Percentiles rank a stretch among this genome's conserved stretches.
These are phyloP conservation scores for Limtongozyma cylindracea DNA, from an alignment of 805 yeast species.

Conservation along the genomic window DNA sequence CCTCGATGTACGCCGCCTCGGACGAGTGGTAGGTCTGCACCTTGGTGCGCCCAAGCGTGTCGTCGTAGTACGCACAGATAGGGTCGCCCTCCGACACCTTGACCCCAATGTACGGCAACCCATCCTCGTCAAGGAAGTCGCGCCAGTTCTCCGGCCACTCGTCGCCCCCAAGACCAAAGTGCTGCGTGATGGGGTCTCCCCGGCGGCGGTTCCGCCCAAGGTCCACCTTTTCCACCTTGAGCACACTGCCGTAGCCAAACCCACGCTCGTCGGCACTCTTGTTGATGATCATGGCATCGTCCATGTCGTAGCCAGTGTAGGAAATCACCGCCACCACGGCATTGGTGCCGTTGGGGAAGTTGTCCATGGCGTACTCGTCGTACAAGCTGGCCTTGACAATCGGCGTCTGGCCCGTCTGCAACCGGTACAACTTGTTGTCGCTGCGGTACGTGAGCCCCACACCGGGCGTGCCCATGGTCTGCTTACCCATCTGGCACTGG, in stretches of 20 bases:
- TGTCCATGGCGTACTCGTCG: slow-evolving; percentile 94
- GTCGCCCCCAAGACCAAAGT: slow-evolving; percentile 83
- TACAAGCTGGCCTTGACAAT: slow-evolving; percentile 83
- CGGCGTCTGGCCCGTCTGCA: slow-evolving; percentile 93
- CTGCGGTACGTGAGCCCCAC: slow-evolving; percentile 81
- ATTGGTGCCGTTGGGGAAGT: slow-evolving; percentile 94
- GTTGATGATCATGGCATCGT: slow-evolving; percentile 96
- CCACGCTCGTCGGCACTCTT: slow-evolving; percentile 97
- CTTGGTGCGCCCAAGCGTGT: slow-evolving; percentile 72
- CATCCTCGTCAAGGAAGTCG: slow-evolving; percentile 72
- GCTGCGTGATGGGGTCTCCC: slow-evolving; percentile 89
- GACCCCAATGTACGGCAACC: slow-evolving; percentile 75
- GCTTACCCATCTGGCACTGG: slow-evolving; percentile 99
- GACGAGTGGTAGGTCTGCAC: slow-evolving; percentile 81
- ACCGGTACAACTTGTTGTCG: slow-evolving; percentile 79
- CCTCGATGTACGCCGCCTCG: slow-evolving; percentile 89
- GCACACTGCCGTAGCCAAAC: slow-evolving; percentile 90
- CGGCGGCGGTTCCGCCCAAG: slow-evolving; percentile 51
- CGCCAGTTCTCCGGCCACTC: slow-evolving; percentile 86
- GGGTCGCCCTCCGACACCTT: slow-evolving; percentile 92
- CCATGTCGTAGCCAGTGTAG: slow-evolving; percentile 99
- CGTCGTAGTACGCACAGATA: slow-evolving; percentile 78
- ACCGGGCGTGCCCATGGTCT: slow-evolving; percentile 99
- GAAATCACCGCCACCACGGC: slow-evolving; percentile 98
- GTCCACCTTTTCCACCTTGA: slow-evolving; percentile 84